Evolutionary conservation across 495 filamentous ascomycete species (phyloP), one percentile per base, ranked within the genome.

Genomic region (Trichocladium antarcticum): DNA sequence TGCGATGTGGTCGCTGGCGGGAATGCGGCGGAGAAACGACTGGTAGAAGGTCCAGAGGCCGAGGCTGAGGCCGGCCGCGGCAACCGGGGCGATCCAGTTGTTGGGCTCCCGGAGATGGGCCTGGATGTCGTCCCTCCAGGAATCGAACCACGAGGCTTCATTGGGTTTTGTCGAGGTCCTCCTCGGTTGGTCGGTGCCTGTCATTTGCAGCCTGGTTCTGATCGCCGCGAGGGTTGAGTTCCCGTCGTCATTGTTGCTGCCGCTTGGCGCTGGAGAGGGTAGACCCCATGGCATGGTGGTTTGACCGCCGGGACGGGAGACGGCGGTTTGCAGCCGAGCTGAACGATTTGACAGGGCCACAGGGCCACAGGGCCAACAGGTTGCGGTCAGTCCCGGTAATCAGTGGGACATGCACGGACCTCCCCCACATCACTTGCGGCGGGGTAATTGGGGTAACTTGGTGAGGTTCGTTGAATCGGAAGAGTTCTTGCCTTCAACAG

Each of bases 1-100:
- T 46, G 76, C 74, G 57, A 98, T 89, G 54, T 84, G 71, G 6
- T 71, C 66, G 17, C 84, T 79, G 44, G 75, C 80, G 44, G 85
- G 87, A 46, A 97, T 80, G 28, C 92, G 86, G 35, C 85, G 84
- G 8, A 97, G 72, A 62, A 85, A 93, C 16, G 74, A 72, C 15
- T 80, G 77, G 62, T 86, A 88, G 47, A 90, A 57, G 42, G 74
- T 71, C 22, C 81, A 59, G 19, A 74, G 66, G 15, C 74, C 59
- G 11, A 95, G 62, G 10, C 80, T 78, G 6, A 78, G 73, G 20
- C 75, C 72, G 9, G 85, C 87, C 12, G 89, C 76, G n/a, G 88
- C 68, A 15, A 81, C 47, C 1, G 82, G 81, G 5, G 84, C 76
- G 16, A 86, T 58, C 55, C 89, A 66, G 43, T 78, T 84, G 45